Evolutionary conservation across 352 stramenopile genomes (phyloP).

Genomic region (Globisporangium carolinianum): DNA sequence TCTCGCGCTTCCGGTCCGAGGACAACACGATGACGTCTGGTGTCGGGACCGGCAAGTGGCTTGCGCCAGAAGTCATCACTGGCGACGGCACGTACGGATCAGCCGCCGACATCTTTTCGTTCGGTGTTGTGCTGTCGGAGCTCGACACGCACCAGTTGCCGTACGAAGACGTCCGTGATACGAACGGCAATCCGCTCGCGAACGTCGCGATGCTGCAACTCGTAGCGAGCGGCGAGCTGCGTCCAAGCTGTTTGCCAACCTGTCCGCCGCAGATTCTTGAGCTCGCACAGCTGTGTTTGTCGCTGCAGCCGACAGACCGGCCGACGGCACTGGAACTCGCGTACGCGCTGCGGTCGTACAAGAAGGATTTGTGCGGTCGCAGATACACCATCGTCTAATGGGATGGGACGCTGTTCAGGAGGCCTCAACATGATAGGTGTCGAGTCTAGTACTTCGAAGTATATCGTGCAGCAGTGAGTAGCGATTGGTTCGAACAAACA

Average conservation of each 20-base stretch:
- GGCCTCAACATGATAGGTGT: too few relatives aligned
- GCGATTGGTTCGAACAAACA: too few relatives aligned
- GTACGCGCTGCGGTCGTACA: too few relatives aligned
- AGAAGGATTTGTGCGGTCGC: too few relatives aligned
- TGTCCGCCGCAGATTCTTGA: conserved; percentile 10
- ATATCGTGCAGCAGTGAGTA: too few relatives aligned
- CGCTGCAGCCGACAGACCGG: conserved; percentile 19
- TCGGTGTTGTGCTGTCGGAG: conserved; percentile 33
- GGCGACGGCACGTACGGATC: conserved; percentile 5
- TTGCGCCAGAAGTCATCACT: conserved; percentile 31
- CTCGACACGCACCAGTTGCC: conserved; percentile 37
- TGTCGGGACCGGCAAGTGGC: conserved; percentile 9
- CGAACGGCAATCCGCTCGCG: neutral
- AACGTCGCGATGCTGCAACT: conserved; percentile 25
- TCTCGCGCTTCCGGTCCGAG: conserved; percentile 33
- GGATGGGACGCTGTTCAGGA: too few relatives aligned
- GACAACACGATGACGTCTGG: conserved; percentile 41
- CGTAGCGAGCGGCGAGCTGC: conserved; percentile 18
- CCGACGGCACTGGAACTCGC: too few relatives aligned
- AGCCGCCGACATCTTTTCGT: conserved; percentile 37
- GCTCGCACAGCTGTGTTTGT: conserved; percentile 20
- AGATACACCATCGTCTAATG: too few relatives aligned
- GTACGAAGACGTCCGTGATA: conserved; percentile 12
- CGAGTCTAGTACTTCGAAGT: too few relatives aligned
- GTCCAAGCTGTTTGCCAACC: conserved; percentile 14